Evolutionary conservation across 129 eudicot species (phyloP), one percentile per base, ranked within the genome.

Genomic region (Centrapalus pauciflorus): DNA sequence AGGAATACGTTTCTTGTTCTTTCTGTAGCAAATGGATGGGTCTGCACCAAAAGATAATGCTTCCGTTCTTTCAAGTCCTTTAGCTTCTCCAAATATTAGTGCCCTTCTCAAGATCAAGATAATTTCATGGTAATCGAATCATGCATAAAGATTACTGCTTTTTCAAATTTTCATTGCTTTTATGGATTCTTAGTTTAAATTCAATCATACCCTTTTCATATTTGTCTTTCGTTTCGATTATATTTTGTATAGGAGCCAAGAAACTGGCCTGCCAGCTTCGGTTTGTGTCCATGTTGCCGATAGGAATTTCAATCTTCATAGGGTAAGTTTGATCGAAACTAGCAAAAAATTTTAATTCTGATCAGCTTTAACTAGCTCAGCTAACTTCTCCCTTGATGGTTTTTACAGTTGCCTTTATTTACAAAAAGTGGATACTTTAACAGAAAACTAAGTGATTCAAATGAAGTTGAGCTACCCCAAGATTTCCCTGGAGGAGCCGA

Each of bases 31-130:
- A 70, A 61, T 70, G 72, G 40, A 66, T 40, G 33, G 28, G 14
- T 68, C 72, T 77, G 32, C 57, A 63, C 14, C 41, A 23, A 86
- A 81, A 86, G 80, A 78, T 14, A 50, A 67, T 23, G 40, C 65
- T 73, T 72, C 85, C 40, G 5, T 82, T 32, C 81, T 81, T 67
- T 87, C 87, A 7, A 86, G 89, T 73, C 95, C 95, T 64, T 80
- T 86, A 55, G 76, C 88, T 28, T 91, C 95, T 65, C 95, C 98
- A 37, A 92, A 92, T 72, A 91, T 88, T 38, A 73, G 77, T 56
- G 96, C 96, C 70, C 83, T 92, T 10, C 96, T 92, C 45, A 85
- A 92, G 79, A 92, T 92, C 85, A 92, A 88, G 85, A 82, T 88
- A 74, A 84, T 88, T 45, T 85, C 98, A 71, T 92, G 98, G 98